A percentile compares a stretch with the other conserved stretches of the same genome.
These are phyloP conservation scores for Lobulomyces angularis DNA, from an alignment of 192 early-diverging fungal species.

Conservation along the genomic window DNA sequence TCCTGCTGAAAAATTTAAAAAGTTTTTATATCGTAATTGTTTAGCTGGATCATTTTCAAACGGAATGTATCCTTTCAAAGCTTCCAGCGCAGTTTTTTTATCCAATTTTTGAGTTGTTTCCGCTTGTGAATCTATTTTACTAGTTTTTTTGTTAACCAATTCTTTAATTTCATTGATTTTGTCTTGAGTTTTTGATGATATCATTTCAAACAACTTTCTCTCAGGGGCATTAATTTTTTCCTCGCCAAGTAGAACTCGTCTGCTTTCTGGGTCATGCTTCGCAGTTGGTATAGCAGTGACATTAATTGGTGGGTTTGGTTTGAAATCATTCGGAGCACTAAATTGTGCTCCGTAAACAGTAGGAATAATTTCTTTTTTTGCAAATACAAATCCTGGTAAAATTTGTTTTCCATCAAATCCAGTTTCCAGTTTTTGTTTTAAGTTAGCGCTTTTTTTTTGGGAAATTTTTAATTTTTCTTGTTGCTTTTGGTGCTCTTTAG, in stretches of 20 bases:
- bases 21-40: constrained; percentile 59
- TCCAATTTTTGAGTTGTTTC: constrained; percentile 37
- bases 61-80: constrained; percentile 68
- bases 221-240: constrained; percentile 43
- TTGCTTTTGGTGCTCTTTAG: not conserved
- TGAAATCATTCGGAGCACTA: constrained; percentile 19
- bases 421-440: no score
- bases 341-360: constrained; percentile 17
- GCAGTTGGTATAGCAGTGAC: constrained; percentile 2
- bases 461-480: not conserved
- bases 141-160: constrained; percentile 26
- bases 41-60: constrained; percentile 57
- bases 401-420: constrained; percentile 42
- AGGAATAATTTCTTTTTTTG: constrained; percentile 8
- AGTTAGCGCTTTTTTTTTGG: not conserved
- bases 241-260: constrained; percentile 59
- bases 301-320: constrained; percentile 9
- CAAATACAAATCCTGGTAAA: constrained; percentile 39
- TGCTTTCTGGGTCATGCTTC: constrained; percentile 25
- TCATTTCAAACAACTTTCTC: constrained; percentile 61
- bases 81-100: constrained; percentile 45
- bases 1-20: constrained; percentile 53
- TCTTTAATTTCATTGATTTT: constrained; percentile 43
- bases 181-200: constrained; percentile 53
- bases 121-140: not conserved